Conservation (phyloP, 345 rosid species). For the Eucalyptus erythrocorys region DNA sequence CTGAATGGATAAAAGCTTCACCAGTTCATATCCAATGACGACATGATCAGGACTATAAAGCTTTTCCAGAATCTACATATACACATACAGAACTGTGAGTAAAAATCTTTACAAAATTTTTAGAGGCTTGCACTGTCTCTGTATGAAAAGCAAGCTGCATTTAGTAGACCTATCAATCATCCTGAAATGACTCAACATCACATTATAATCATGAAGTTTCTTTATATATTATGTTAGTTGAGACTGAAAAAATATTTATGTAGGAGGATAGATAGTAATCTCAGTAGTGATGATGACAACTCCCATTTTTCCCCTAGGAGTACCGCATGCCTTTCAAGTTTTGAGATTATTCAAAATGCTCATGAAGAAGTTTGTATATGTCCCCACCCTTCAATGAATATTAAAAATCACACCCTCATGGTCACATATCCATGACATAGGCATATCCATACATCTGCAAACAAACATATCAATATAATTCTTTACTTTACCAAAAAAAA, state of each 20-base stretch:
- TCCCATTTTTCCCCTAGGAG: background rate
- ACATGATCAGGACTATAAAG: slow-evolving; percentile 54
- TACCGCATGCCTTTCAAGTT: background rate
- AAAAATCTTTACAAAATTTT: background rate
- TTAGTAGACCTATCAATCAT: background rate
- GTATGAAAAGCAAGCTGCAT: background rate
- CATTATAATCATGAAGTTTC: background rate
- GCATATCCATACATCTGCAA: background rate
- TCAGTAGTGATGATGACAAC: background rate
- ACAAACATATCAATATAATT: background rate
- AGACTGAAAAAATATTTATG: background rate
- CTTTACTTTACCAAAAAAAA: no score
- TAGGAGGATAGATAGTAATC: background rate
- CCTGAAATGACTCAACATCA: background rate
- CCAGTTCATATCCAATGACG: slow-evolving; percentile 69
- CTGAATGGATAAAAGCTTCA: slow-evolving; percentile 64
- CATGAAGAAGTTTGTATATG: background rate
- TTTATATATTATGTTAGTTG: background rate
- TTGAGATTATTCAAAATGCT: background rate
- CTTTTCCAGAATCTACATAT: slow-evolving; percentile 48
- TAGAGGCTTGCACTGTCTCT: background rate
- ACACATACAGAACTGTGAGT: background rate
- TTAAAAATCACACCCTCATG: background rate
- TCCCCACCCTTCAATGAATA: background rate
- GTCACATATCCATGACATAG: background rate